Evolutionary conservation across 768 basidiomycete species (phyloP).

Genomic region (Termitomyces sp.): DNA sequence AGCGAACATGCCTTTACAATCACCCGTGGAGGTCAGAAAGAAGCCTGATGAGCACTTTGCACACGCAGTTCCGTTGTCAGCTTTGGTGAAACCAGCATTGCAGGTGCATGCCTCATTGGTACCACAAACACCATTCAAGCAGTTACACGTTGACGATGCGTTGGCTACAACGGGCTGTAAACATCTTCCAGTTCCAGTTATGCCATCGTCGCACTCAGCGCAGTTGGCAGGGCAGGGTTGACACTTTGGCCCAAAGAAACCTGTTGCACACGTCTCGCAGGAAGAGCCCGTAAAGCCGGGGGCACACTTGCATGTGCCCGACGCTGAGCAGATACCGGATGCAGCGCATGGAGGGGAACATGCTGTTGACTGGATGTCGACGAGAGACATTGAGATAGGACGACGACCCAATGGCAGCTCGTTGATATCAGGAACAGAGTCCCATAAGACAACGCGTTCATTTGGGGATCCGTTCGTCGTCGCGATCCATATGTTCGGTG

Average conservation of each 20-base stretch:
- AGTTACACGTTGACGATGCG: constrained; percentile 67
- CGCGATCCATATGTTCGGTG: constrained; percentile 56
- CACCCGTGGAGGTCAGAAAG: constrained; percentile 55
- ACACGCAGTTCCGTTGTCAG: constrained; percentile 64
- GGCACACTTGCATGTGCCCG: constrained; percentile 68
- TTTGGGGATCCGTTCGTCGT: constrained; percentile 43
- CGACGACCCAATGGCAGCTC: constrained; percentile 56
- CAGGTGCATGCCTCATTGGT: constrained; percentile 65
- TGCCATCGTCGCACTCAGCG: constrained; percentile 70
- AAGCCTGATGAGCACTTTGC: constrained; percentile 63
- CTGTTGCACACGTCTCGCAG: constrained; percentile 70
- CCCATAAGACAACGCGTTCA: constrained; percentile 68
- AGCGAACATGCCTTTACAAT: constrained; percentile 53
- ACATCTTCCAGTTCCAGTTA: constrained; percentile 72
- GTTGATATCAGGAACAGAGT: constrained; percentile 72
- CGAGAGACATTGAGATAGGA: constrained; percentile 50
- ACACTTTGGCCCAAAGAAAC: constrained; percentile 72
- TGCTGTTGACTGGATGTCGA: constrained; percentile 55
- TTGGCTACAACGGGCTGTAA: constrained; percentile 45
- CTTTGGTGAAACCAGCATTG: constrained; percentile 58
- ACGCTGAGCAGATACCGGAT: constrained; percentile 55
- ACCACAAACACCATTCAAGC: constrained; percentile 74
- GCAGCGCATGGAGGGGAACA: constrained; percentile 73
- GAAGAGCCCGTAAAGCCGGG: constrained; percentile 70
- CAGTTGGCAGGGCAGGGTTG: constrained; percentile 66